Percentiles rank a stretch among this genome's conserved stretches.
These are phyloP conservation scores for Calonectria hongkongensis DNA, from an alignment of 2,329 filamentous ascomycete genomes.

Conservation along the genomic window DNA sequence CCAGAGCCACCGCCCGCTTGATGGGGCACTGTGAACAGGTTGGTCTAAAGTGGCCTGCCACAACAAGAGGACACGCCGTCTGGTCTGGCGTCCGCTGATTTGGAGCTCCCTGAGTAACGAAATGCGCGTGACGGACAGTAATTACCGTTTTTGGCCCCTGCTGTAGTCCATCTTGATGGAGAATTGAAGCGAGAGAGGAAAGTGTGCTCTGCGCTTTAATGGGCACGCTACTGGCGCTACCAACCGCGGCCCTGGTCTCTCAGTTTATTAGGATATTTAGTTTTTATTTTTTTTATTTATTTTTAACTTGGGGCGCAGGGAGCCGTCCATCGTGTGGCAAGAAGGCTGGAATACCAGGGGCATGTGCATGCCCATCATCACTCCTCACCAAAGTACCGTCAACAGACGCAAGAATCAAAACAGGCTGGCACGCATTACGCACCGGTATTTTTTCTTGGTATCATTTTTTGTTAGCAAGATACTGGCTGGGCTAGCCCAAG, in stretches of 20 bases:
- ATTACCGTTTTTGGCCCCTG: constrained; percentile 15
- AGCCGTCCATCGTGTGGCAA: constrained; percentile 18
- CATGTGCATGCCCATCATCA: constrained; percentile 19
- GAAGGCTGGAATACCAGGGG: constrained; percentile 27
- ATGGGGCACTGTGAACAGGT: constrained; percentile 15
- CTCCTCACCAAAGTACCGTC: constrained; percentile 20
- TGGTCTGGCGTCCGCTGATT: neutral
- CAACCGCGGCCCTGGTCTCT: constrained; percentile 11
- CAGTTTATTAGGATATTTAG: constrained; percentile 6
- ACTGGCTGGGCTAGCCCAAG: neutral
- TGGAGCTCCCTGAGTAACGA: neutral
- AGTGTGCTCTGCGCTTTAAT: neutral
- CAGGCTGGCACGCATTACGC: neutral
- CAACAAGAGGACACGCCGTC: constrained; percentile 15
- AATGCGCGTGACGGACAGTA: constrained; percentile 5
- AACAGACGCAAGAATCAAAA: constrained; percentile 1
- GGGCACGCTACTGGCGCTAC: constrained; percentile 14
- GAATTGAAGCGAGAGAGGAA: constrained; percentile 21
- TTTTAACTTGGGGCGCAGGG: constrained; percentile 17
- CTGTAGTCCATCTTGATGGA: neutral
- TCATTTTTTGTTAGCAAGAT: neutral
- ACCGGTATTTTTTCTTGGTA: constrained; percentile 8
- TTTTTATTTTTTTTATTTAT: neutral
- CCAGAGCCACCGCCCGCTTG: constrained; percentile 17
- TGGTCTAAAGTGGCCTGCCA: constrained; percentile 9